Conservation (phyloP, 306 rosid genomes). For the Prunus mira region DNA sequence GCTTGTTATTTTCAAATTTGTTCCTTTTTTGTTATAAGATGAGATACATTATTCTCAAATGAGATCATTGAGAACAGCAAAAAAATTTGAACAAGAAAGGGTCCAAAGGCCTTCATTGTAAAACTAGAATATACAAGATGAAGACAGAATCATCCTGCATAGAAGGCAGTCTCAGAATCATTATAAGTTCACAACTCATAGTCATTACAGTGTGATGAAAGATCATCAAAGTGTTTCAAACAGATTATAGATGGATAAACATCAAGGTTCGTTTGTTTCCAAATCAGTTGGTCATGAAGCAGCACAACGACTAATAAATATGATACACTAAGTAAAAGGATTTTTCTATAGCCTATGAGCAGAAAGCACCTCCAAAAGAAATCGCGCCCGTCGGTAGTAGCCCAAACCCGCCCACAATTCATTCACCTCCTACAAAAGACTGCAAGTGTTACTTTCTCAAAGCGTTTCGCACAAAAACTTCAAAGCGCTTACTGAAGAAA, state of each 20-base stretch:
- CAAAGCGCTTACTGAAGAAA: no score
- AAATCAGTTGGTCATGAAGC: no score
- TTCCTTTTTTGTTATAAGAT: neutral
- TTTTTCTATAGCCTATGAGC: neutral
- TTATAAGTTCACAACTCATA: neutral
- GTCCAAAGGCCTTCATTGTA: slow-evolving; percentile 1
- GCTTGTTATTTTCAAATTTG: neutral
- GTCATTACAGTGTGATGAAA: neutral
- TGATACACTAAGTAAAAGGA: neutral
- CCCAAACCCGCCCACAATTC: slow-evolving; percentile 98
- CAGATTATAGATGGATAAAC: neutral
- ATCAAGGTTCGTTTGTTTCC: no score
- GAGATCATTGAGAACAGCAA: neutral
- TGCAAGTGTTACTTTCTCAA: no score
- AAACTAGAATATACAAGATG: neutral
- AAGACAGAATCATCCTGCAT: neutral
- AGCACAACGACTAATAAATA: no score
- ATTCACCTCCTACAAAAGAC: slow-evolving; percentile 69
- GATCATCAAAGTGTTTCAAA: neutral
- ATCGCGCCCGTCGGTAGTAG: slow-evolving; percentile 91
- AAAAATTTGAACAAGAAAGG: neutral
- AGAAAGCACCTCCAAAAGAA: slow-evolving; percentile 67
- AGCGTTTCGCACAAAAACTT: no score
- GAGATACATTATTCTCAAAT: neutral
- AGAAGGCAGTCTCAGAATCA: neutral